Conservation (phyloP, 129 eudicot species). For the Tanacetum coccineum region DNA sequence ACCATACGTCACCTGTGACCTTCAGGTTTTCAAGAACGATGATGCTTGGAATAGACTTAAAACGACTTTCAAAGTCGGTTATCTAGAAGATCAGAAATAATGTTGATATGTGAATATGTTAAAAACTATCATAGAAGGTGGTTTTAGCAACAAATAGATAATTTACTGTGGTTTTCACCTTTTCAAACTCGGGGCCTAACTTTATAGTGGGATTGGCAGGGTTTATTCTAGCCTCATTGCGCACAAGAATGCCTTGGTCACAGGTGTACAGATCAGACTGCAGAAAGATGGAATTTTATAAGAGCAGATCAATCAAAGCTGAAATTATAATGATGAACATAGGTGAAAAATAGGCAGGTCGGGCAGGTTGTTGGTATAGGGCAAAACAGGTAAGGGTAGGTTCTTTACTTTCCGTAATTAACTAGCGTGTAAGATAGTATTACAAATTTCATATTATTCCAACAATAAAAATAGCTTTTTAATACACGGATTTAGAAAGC, state of each 20-base stretch:
- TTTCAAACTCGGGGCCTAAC: conserved; percentile 89
- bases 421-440: neutral
- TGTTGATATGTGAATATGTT: neutral
- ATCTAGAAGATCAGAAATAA: conserved; percentile 38
- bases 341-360: neutral
- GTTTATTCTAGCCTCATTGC: conserved; percentile 74
- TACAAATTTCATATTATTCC: neutral
- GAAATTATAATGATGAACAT: neutral
- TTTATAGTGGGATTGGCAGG: conserved; percentile 84
- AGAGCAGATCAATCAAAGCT: neutral
- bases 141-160: neutral
- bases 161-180: conserved; percentile 39
- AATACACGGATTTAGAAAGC: neutral
- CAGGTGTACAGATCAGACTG: conserved; percentile 96
- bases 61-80: conserved; percentile 64
- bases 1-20: conserved; percentile 96
- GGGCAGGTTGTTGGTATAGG: neutral
- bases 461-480: too few relatives aligned
- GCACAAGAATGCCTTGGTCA: conserved; percentile 57
- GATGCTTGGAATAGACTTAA: conserved; percentile 95
- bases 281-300: neutral
- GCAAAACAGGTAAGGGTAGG: neutral
- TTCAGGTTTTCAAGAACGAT: conserved; percentile 84
- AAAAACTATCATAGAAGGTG: neutral
- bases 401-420: neutral